A percentile compares a stretch with the other conserved stretches of the same genome.
These are phyloP conservation scores for Diospyros lotus DNA, from an alignment of 148 eudicot genomes.

Conservation along the genomic window DNA sequence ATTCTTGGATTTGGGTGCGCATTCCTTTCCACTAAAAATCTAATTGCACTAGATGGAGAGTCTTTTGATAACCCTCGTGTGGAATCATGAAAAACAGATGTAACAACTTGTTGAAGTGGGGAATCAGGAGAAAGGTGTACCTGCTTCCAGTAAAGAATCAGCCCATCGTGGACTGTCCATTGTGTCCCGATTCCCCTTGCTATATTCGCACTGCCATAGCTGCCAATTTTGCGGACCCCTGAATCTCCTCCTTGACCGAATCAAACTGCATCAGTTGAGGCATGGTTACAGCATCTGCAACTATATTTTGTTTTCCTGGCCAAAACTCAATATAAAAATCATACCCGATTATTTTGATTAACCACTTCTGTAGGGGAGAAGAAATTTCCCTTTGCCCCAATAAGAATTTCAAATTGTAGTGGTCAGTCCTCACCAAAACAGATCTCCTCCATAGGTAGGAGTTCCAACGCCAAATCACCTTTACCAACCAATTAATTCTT, in stretches of 20 bases:
- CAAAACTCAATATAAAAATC: neutral
- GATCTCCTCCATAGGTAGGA: neutral
- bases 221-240: neutral
- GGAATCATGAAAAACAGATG: neutral
- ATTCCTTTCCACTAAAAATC: neutral
- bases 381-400: neutral
- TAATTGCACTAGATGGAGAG: neutral
- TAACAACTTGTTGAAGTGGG: neutral
- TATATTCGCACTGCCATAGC: neutral
- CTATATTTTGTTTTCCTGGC: neutral
- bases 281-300: neutral
- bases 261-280: neutral
- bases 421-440: neutral
- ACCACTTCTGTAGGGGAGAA: conserved; percentile 3
- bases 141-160: neutral
- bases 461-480: neutral
- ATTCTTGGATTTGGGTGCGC: neutral
- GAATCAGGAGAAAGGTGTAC: neutral
- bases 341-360: neutral
- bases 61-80: neutral
- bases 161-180: neutral
- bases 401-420: neutral
- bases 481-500: neutral
- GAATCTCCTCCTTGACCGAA: neutral
- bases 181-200: neutral